Conservation (phyloP, 139 green algal species). For the Raphidocelis subcapitata region DNA sequence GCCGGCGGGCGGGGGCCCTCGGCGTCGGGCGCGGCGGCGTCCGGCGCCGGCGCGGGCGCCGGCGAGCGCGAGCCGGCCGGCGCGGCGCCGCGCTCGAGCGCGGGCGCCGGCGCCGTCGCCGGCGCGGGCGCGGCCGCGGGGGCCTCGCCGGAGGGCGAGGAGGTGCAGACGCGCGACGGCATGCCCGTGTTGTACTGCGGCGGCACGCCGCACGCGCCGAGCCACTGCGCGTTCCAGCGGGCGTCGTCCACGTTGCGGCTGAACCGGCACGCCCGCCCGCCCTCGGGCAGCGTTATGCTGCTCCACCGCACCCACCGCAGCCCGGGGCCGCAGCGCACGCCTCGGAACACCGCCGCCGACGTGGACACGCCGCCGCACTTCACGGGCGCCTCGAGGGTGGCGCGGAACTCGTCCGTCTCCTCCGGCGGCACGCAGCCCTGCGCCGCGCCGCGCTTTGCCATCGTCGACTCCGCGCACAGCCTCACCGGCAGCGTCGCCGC, state of each 20-base stretch:
- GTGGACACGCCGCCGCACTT: background rate
- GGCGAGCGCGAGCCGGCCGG: background rate
- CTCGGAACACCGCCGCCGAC: background rate
- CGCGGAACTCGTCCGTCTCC: too few species aligned
- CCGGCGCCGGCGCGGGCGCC: background rate
- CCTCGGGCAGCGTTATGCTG: background rate
- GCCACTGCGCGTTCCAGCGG: conserved; percentile 14
- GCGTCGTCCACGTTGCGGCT: background rate
- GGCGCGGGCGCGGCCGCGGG: too few species aligned
- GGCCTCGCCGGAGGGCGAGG: too few species aligned
- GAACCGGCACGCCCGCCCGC: conserved; percentile 3
- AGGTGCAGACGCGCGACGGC: background rate
- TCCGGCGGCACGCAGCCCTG: too few species aligned
- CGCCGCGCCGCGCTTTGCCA: background rate
- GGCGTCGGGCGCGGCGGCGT: background rate
- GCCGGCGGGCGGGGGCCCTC: too few species aligned
- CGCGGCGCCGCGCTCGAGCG: too few species aligned
- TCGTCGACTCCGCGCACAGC: conserved; percentile 1
- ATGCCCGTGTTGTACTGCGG: background rate
- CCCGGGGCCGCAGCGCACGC: conserved; percentile 14
- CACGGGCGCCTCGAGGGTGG: background rate
- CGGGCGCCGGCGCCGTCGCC: too few species aligned
- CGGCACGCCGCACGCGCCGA: conserved; percentile 11
- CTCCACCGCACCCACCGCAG: conserved; percentile 20
- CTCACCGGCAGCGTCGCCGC: background rate